These are phyloP conservation scores for Colletotrichum truncatum DNA, from an alignment of 2,329 filamentous ascomycete species.

Conservation along the genomic window DNA sequence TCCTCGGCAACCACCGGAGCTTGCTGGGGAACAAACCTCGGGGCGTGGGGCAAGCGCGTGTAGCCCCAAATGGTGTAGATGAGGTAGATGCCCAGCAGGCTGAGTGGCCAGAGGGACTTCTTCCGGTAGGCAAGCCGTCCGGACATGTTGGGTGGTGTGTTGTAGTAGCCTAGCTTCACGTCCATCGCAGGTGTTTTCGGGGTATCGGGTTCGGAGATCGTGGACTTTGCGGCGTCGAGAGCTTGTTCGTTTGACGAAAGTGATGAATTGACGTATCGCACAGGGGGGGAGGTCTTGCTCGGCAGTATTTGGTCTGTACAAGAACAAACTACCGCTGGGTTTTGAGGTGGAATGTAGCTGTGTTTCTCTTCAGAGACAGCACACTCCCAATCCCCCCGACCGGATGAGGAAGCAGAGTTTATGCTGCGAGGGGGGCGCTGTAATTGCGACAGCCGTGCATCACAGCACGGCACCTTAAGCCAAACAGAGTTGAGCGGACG, in stretches of 20 bases:
- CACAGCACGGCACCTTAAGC: background rate
- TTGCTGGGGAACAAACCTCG: constrained; percentile 1
- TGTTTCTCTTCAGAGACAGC: background rate
- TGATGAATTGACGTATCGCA: background rate
- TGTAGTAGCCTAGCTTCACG: constrained; percentile 25
- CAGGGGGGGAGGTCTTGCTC: background rate
- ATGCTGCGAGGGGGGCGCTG: constrained; percentile 20
- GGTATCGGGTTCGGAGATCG: background rate
- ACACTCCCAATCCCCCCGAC: background rate
- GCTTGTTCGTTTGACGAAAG: background rate
- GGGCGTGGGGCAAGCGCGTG: background rate
- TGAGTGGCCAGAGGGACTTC: constrained; percentile 1
- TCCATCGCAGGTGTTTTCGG: constrained; percentile 23
- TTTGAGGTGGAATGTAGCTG: constrained; percentile 3
- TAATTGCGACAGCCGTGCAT: constrained; percentile 26
- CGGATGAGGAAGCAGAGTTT: constrained; percentile 12
- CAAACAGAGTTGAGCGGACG: background rate
- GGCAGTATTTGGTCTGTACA: too few relatives aligned
- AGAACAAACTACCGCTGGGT: too few relatives aligned
- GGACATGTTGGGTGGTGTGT: constrained; percentile 4
- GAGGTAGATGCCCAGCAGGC: constrained; percentile 4
- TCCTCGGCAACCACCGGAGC: background rate
- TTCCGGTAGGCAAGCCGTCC: constrained; percentile 10
- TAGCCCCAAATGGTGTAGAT: constrained; percentile 24
- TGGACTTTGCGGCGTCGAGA: background rate